These are phyloP conservation scores for Claviceps spartinae DNA, from an alignment of 2,329 filamentous ascomycete genomes.

Conservation along the genomic window DNA sequence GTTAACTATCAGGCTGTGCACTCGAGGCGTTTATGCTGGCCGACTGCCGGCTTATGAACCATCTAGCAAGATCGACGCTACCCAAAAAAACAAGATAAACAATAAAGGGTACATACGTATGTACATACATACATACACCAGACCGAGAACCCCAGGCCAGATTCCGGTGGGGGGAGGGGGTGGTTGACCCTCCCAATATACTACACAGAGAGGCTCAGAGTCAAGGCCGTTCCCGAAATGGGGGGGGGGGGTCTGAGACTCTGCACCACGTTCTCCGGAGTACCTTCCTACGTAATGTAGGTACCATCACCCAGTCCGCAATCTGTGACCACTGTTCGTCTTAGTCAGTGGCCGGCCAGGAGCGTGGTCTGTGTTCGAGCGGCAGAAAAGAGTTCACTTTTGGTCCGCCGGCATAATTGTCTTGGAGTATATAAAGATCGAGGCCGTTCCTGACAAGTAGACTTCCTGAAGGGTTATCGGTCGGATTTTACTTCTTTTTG, in stretches of 20 bases:
- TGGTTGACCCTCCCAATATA: neutral
- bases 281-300: neutral
- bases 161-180: neutral
- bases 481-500: too few relatives aligned
- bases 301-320: neutral
- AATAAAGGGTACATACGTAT: neutral
- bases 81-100: neutral
- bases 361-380: neutral
- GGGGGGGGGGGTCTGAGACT: neutral
- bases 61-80: neutral
- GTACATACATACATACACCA: too few relatives aligned
- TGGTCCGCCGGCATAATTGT: neutral
- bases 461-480: too few relatives aligned
- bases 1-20: neutral
- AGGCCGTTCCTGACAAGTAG: neutral
- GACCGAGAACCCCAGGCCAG: neutral
- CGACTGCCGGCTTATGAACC: neutral
- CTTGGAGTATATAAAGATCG: neutral
- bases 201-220: neutral
- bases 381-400: neutral
- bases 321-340: neutral
- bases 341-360: neutral
- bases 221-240: neutral
- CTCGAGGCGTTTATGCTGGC: too few relatives aligned
- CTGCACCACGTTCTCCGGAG: neutral